These are phyloP conservation scores for Kalanchoe fedtschenkoi DNA, from an alignment of 164 flowering plant species.

Conservation along the genomic window DNA sequence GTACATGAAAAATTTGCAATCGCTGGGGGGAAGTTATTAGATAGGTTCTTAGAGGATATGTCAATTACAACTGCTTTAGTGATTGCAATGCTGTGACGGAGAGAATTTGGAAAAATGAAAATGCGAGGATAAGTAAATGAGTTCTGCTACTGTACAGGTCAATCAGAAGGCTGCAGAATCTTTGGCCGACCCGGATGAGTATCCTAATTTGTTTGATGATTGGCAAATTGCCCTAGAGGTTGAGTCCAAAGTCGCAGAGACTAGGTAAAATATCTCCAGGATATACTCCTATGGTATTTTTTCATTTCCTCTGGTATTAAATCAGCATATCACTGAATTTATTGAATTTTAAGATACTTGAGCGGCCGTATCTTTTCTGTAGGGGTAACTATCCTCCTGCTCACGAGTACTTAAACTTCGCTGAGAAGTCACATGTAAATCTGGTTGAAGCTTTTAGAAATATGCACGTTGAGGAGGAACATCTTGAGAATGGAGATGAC, in stretches of 20 bases:
- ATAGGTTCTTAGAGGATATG: neutral
- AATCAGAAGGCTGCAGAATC: conserved; percentile 98
- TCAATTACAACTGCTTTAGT: neutral
- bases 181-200: conserved; percentile 96
- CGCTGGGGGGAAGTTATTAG: neutral
- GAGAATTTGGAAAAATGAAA: neutral
- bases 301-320: neutral
- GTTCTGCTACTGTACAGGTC: conserved; percentile 32
- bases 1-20: neutral
- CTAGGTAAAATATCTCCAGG: conserved; percentile 34
- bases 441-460: conserved; percentile 56
- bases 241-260: conserved; percentile 65
- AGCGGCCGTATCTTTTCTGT: conserved; percentile 7
- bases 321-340: neutral
- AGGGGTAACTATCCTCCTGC: conserved; percentile 51
- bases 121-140: neutral
- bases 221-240: conserved; percentile 91
- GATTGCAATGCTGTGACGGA: neutral
- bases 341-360: neutral
- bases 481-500: conserved; percentile 48
- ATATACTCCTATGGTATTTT: neutral
- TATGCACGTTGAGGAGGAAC: conserved; percentile 49
- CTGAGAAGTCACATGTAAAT: conserved; percentile 32
- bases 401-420: conserved; percentile 35
- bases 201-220: conserved; percentile 90